These are phyloP conservation scores for Irpex sp. DNA, from an alignment of 1,284 basidiomycete genomes.

Conservation along the genomic window DNA sequence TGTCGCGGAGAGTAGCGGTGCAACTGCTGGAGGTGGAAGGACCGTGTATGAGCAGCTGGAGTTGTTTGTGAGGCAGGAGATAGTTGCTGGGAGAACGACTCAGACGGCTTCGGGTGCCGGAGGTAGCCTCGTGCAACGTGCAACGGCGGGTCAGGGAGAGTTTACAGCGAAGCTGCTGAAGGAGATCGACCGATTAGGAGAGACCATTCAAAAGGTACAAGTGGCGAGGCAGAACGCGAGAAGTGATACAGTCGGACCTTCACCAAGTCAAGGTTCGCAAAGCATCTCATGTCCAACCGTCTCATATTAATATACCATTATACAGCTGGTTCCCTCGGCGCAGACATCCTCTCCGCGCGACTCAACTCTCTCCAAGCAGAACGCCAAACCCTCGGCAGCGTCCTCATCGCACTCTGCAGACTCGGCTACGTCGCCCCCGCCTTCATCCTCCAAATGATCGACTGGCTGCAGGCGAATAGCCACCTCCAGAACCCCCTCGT, in stretches of 20 bases:
- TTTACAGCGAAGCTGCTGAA: constrained; percentile 55
- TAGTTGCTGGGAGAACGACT: constrained; percentile 19
- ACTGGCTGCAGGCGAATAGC: constrained; percentile 55
- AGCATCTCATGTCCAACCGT: constrained; percentile 1
- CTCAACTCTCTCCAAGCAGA: constrained; percentile 71
- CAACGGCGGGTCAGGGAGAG: constrained; percentile 26
- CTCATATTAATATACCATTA: neutral
- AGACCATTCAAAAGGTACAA: constrained; percentile 47
- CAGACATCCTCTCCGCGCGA: constrained; percentile 58
- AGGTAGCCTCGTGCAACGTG: constrained; percentile 25
- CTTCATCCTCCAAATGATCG: constrained; percentile 56
- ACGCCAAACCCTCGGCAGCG: constrained; percentile 55
- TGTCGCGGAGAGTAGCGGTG: constrained; percentile 9
- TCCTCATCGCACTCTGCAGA: constrained; percentile 59
- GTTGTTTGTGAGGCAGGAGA: constrained; percentile 47
- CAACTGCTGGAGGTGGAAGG: constrained; percentile 14
- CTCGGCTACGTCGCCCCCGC: constrained; percentile 52
- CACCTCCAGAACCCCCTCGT: constrained; percentile 56
- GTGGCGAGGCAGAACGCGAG: constrained; percentile 54
- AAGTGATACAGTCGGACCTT: constrained; percentile 52
- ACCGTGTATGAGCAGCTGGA: constrained; percentile 43
- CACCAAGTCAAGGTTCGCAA: constrained; percentile 40
- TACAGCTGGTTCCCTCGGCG: constrained; percentile 40
- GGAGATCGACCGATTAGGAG: constrained; percentile 55
- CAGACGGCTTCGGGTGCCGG: neutral